Evolutionary conservation across 441 rosid genomes (phyloP), one percentile per base, ranked within the genome.

Genomic region (Erysimum cheiri): DNA sequence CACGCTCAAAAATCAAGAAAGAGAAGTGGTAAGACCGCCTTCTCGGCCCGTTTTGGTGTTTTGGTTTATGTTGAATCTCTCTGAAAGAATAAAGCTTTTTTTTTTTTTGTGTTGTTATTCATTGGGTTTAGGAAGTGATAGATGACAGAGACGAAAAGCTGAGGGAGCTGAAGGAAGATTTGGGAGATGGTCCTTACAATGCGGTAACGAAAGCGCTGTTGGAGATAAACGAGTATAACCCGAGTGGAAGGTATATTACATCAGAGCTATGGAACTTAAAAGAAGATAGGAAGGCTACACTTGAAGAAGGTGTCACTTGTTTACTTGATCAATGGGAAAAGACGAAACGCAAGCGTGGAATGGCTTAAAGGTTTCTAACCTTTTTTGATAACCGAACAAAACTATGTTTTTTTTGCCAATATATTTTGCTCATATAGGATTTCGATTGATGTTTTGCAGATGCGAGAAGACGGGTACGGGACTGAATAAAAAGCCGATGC

Each of bases 171-270:
- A 85, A 50, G 82, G 67, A 76, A 28, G 90, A 94, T 59, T 3
- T 86, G 68, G 96, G 96, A 8, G 82, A 77, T 5, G 86, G 82
- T 50, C 92, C 78, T n/a, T 87, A 81, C 67, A 75, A 70, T 12
- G 86, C 92, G 0, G 97, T 92, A 8, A 54, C 81, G 3, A 65
- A 74, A 31, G 87, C 98, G 41, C 52, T 92, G 71, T 49, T 48
- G 77, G 90, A 92, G 82, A 83, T 90, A 68, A 88, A 90, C 24
- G 96, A 94, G 36, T 87, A 90, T 85, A 94, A 94, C 64, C 89
- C 99, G 1, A 94, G 97, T 63, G 99, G 98, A 68, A 82, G 94
- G 67, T 94, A 92, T 56, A 79, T 87, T 29, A 81, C 72, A 55
- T 64, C 85, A 0, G 94, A 92, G 84, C 67, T 92, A 53, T 94